A percentile compares a stretch with the other conserved stretches of the same genome.
Evolutionary conservation across 805 yeast species (phyloP).

Genomic region (Metschnikowia matae): DNA sequence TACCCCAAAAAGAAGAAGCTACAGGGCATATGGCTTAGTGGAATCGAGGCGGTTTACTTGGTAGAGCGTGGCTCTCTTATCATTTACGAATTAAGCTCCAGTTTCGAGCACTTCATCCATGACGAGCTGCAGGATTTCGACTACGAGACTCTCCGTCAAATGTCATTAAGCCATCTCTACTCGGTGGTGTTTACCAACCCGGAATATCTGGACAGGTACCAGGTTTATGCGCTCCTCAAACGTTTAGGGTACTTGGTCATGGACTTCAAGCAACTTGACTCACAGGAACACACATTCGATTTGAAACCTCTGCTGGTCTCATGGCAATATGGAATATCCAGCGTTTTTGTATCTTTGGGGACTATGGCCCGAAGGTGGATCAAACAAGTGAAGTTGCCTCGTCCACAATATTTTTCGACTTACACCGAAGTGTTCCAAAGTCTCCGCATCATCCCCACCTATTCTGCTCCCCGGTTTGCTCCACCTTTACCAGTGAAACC

Average conservation of each 20-base stretch:
- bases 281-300: neutral
- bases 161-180: conserved; percentile 66
- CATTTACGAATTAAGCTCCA: conserved; percentile 23
- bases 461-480: conserved; percentile 12
- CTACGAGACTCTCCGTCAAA: conserved; percentile 23
- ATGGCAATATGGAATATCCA: neutral
- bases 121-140: conserved; percentile 21
- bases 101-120: conserved; percentile 20
- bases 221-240: conserved; percentile 69
- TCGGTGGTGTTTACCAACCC: conserved; percentile 40
- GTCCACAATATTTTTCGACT: conserved; percentile 23
- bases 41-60: conserved; percentile 71
- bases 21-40: conserved; percentile 45
- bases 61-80: conserved; percentile 68
- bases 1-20: conserved; percentile 12
- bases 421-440: conserved; percentile 22
- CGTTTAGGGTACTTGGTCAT: conserved; percentile 69
- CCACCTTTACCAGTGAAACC: conserved; percentile 8
- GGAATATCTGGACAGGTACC: conserved; percentile 48
- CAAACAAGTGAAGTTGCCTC: neutral
- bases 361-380: neutral
- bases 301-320: neutral
- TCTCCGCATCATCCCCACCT: conserved; percentile 19
- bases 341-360: neutral
- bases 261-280: conserved; percentile 11